Percentiles rank a stretch among this genome's conserved stretches.
Evolutionary conservation across 306 rosid genomes (phyloP).

Genomic region (Citrullus colocynthis): DNA sequence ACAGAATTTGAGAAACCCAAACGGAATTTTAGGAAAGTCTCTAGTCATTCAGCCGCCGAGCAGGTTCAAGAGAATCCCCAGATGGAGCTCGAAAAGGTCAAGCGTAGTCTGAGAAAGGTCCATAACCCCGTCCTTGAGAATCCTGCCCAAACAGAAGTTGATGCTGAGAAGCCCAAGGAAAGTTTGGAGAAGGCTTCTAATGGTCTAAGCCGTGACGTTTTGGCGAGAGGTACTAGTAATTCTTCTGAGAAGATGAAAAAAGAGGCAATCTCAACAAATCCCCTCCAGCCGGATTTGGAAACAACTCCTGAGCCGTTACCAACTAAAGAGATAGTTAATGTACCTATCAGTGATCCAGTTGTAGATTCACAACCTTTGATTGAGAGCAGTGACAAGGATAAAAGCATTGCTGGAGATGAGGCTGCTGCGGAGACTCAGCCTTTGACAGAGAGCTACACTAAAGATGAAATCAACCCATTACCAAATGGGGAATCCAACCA

Average conservation of each 20-base stretch:
- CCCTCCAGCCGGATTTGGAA: slow-evolving; percentile 38
- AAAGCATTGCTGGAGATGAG: slow-evolving; percentile 27
- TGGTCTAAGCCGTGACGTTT: slow-evolving; percentile 23
- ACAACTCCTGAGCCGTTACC: slow-evolving; percentile 30
- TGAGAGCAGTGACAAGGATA: slow-evolving; percentile 43
- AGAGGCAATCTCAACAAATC: slow-evolving; percentile 21
- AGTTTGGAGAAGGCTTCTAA: slow-evolving; percentile 38
- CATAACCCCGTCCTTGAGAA: slow-evolving; percentile 70
- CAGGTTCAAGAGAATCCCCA: slow-evolving; percentile 73
- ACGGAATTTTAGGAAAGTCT: slow-evolving; percentile 42
- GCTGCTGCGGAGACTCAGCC: slow-evolving; percentile 25
- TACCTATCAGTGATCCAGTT: slow-evolving; percentile 32
- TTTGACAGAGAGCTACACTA: slow-evolving; percentile 29
- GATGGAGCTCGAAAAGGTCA: slow-evolving; percentile 86
- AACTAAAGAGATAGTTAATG: slow-evolving; percentile 29
- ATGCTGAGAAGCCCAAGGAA: slow-evolving; percentile 36
- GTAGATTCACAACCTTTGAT: slow-evolving; percentile 32
- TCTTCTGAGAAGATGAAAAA: slow-evolving; percentile 38
- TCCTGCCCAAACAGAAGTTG: slow-evolving; percentile 40
- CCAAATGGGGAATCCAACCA: slow-evolving; percentile 46
- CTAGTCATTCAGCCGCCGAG: slow-evolving; percentile 47
- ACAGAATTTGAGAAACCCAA: slow-evolving; percentile 85
- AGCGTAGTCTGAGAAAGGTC: slow-evolving; percentile 85
- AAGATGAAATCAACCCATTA: slow-evolving; percentile 33
- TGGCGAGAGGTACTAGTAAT: slow-evolving; percentile 21